Conservation (phyloP, 1,284 basidiomycete species). For the Serendipita sp. region DNA sequence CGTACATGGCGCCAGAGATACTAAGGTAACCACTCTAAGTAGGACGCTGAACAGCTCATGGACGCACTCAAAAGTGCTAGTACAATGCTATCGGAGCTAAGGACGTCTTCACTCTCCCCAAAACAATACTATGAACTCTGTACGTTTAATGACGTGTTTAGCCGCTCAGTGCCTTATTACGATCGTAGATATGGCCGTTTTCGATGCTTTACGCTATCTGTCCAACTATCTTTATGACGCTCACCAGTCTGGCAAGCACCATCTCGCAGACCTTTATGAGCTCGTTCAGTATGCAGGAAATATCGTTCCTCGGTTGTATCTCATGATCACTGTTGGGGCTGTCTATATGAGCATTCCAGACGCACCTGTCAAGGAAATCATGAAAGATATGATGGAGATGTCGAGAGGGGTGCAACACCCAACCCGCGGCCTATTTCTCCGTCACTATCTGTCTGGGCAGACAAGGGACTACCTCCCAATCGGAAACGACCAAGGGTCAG, state of each 20-base stretch:
- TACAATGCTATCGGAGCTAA: constrained; percentile 85
- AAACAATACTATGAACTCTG: constrained; percentile 97
- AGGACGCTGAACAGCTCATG: constrained; percentile 93
- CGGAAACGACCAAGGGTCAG: constrained; percentile 69
- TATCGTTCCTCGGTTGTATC: constrained; percentile 85
- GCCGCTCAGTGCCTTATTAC: constrained; percentile 9
- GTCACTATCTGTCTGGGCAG: constrained; percentile 90
- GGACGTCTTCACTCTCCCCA: constrained; percentile 80
- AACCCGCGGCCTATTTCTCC: constrained; percentile 79
- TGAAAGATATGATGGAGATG: constrained; percentile 99
- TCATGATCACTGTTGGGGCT: constrained; percentile 96
- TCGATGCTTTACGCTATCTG: constrained; percentile 83
- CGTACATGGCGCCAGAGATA: neutral
- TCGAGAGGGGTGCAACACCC: constrained; percentile 88
- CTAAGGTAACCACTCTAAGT: constrained; percentile 6
- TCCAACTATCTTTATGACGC: constrained; percentile 92
- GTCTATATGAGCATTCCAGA: constrained; percentile 95
- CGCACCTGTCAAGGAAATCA: constrained; percentile 91
- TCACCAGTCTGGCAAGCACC: constrained; percentile 75
- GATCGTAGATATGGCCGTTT: constrained; percentile 80
- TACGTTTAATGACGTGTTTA: constrained; percentile 25
- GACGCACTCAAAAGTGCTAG: constrained; percentile 91
- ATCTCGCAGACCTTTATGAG: constrained; percentile 92
- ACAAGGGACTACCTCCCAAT: constrained; percentile 86
- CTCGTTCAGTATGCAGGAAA: constrained; percentile 93